These are phyloP conservation scores for Amanita pseudoporphyria DNA, from an alignment of 768 basidiomycete species.

Conservation along the genomic window DNA sequence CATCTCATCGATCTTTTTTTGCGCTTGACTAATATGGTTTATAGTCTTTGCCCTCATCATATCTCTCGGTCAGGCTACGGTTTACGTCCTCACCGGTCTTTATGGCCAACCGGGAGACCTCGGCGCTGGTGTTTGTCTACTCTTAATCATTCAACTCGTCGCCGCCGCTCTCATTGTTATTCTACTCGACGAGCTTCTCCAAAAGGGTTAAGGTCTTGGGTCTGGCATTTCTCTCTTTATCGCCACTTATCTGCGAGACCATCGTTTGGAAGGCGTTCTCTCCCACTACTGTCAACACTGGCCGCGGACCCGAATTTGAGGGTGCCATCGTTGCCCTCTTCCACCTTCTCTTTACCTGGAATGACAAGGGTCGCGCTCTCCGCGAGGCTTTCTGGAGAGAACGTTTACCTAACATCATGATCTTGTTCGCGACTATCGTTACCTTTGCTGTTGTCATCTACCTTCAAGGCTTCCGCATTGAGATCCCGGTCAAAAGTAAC, in stretches of 20 bases:
- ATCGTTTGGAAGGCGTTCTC: conserved; percentile 99
- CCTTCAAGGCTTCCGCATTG: conserved; percentile 96
- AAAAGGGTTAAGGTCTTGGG: conserved; percentile 98
- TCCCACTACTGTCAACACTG: conserved; percentile 96
- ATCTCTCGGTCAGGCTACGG: conserved; percentile 91
- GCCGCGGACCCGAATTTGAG: conserved; percentile 96
- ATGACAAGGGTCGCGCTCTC: conserved; percentile 94
- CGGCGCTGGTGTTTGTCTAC: conserved; percentile 93
- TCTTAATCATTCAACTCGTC: conserved; percentile 94
- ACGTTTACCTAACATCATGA: conserved; percentile 95
- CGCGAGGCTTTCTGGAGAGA: conserved; percentile 99
- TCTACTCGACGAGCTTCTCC: conserved; percentile 96
- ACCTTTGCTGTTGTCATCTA: conserved; percentile 97
- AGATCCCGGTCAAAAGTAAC: conserved; percentile 97
- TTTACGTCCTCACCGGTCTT: conserved; percentile 94
- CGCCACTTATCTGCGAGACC: conserved; percentile 96
- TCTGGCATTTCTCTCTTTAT: conserved; percentile 99
- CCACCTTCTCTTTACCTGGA: conserved; percentile 97
- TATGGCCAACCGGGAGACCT: conserved; percentile 91
- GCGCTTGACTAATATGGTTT: neutral
- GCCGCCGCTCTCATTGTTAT: conserved; percentile 94
- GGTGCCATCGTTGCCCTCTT: conserved; percentile 94
- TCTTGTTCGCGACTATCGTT: conserved; percentile 82
- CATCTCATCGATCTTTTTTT: neutral
- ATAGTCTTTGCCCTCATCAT: conserved; percentile 96